Evolutionary conservation across 257 asterid species (phyloP), one percentile per base, ranked within the genome.

Genomic region (Solanum piurae): DNA sequence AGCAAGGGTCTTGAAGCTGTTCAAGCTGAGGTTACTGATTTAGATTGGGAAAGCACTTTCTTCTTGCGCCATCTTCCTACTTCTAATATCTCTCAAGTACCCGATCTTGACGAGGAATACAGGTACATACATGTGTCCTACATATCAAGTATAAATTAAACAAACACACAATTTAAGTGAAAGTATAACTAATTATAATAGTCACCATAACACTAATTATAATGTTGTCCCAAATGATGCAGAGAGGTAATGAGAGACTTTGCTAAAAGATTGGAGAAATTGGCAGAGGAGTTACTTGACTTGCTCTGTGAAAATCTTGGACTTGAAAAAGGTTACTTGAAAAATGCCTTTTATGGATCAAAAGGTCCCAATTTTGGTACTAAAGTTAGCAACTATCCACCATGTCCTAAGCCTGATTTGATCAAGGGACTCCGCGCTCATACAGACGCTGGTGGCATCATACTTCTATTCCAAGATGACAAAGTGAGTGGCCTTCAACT

Each of bases 381-480:
- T 9, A 94, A 94, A 79, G 95, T 94, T 25, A 92, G 96, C 93
- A 95, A 93, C 83, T 94, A 94, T 66, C 96, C 96, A 0, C 95
- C 95, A 0, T 94, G 98, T 80, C 94, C 95, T 7, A 84, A 74
- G 13, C 96, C 96, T 0, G 94, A 94, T 23, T 88, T 85, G 88
- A 92, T 93, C 12, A 91, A 89, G 31, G 98, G 95, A 37, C 92
- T 94, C 1, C 89, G 98, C 40, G 94, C 95, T 74, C 98, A 94
- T 93, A 93, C 95, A 2, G 96, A 93, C 44, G 96, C 98, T 0
- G 96, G 96, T 1, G 98, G 98, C 3, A 91, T 93, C 9, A 92
- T 94, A 89, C 80, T 94, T 7, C 93, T 94, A 1, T 93, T 91
- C 91, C 96, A 93, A 72, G 96, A 94, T 69, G 98, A 93, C 14